phyloP scores from a whole-genome alignment of 2,329 filamentous ascomycete genomes.

The Fonsecaea monophora region DNA sequence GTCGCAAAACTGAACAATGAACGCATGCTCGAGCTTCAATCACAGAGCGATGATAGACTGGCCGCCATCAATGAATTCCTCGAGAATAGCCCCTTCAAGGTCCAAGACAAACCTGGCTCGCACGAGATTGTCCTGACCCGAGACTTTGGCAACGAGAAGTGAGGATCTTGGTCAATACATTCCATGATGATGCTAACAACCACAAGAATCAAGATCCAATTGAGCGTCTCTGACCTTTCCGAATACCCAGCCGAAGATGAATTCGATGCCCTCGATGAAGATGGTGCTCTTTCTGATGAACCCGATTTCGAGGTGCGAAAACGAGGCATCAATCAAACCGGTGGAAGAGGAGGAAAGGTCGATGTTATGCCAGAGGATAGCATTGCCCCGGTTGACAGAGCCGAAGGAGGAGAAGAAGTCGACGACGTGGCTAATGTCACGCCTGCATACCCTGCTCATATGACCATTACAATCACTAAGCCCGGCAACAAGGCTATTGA shows the following conservation, averaged over 20 bases:
- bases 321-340: constrained; percentile 62
- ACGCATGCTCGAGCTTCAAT: constrained; percentile 81
- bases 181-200: constrained; percentile 37
- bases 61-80: constrained; percentile 86
- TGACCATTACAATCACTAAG: constrained; percentile 90
- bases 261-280: constrained; percentile 55
- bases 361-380: constrained; percentile 64
- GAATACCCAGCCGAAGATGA: constrained; percentile 67
- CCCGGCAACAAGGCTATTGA: constrained; percentile 81
- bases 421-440: constrained; percentile 59
- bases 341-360: constrained; percentile 58
- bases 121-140: constrained; percentile 87
- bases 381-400: constrained; percentile 63
- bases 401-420: constrained; percentile 60
- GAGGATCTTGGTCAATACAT: constrained; percentile 46
- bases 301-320: constrained; percentile 65
- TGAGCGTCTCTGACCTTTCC: constrained; percentile 84
- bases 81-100: constrained; percentile 80
- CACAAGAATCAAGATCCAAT: constrained; percentile 75
- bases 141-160: constrained; percentile 88
- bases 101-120: constrained; percentile 79
- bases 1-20: constrained; percentile 84
- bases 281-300: constrained; percentile 63
- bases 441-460: constrained; percentile 75
- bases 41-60: constrained; percentile 73